Evolutionary conservation across 192 early-diverging fungal species (phyloP).

Genomic region (Backusella macrospora): DNA sequence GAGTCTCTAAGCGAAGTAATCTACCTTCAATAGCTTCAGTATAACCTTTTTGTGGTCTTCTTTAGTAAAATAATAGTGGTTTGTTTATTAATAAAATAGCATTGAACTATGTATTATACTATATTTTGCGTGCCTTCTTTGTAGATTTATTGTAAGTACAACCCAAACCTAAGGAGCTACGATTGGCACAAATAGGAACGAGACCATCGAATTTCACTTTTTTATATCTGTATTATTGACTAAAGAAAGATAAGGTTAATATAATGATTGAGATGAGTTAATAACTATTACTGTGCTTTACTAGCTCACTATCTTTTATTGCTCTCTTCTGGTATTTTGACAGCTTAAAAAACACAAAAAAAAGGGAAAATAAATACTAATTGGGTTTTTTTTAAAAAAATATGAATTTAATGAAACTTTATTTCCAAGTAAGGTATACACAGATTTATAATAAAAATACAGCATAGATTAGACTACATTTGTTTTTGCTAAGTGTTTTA

Average conservation of each 20-base stretch:
- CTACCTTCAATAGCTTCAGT: conserved; percentile 82
- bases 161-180: conserved; percentile 55
- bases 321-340: neutral
- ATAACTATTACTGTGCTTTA: conserved; percentile 11
- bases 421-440: conserved; percentile 16
- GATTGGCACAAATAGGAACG: conserved; percentile 71
- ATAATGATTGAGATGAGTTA: neutral
- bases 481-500: neutral
- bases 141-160: conserved; percentile 65
- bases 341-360: neutral
- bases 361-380: neutral
- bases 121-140: conserved; percentile 24
- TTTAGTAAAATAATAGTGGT: conserved; percentile 35
- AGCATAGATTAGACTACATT: neutral
- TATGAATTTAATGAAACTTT: neutral
- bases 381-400: too few species aligned
- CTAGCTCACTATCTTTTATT: conserved; percentile 21
- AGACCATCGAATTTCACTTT: conserved; percentile 82
- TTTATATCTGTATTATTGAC: conserved; percentile 76
- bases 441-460: conserved; percentile 6
- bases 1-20: conserved; percentile 68
- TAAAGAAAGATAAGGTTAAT: conserved; percentile 21
- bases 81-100: neutral
- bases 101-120: neutral
- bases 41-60: conserved; percentile 85